Percentiles rank a stretch among this genome's conserved stretches.
phyloP scores from a whole-genome alignment of 2,329 filamentous ascomycete genomes.

The Coniochaeta sp. region DNA sequence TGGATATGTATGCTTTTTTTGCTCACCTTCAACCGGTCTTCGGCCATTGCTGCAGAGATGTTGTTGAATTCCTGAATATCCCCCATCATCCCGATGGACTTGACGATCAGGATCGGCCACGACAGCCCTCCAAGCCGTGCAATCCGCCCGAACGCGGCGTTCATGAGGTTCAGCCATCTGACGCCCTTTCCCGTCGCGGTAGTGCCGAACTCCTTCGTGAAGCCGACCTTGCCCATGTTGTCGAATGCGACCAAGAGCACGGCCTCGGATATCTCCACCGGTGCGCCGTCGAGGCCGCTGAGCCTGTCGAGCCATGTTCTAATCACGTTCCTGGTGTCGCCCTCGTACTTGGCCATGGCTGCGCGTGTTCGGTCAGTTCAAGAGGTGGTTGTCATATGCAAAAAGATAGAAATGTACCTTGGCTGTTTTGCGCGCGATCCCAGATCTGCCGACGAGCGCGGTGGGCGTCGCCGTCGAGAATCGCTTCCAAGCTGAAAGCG shows the following conservation, averaged over 20 bases:
- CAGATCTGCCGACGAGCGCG: background rate
- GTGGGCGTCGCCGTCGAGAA: background rate
- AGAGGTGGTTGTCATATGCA: background rate
- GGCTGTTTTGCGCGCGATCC: background rate
- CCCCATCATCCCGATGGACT: background rate
- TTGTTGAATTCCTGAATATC: conserved; percentile 1
- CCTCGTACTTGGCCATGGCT: background rate
- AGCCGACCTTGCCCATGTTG: conserved; percentile 5
- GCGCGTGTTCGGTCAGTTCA: background rate
- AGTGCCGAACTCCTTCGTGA: conserved; percentile 1
- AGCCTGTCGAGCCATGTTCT: conserved; percentile 3
- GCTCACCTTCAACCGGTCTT: conserved; percentile 2
- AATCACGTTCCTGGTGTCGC: background rate
- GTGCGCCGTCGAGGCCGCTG: background rate
- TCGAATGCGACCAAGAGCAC: conserved; percentile 3
- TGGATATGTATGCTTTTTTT: background rate
- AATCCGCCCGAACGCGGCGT: background rate
- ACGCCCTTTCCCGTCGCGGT: background rate
- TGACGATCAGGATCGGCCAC: conserved; percentile 1
- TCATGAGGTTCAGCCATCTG: conserved; percentile 1
- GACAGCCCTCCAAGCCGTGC: background rate
- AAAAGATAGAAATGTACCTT: background rate
- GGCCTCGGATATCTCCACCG: background rate
- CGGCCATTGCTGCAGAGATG: background rate
- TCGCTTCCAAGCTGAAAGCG: background rate